Evolutionary conservation across 1,284 basidiomycete genomes (phyloP), one percentile per base, ranked within the genome.

Genomic region (Pseudozyma tsukubaensis): DNA sequence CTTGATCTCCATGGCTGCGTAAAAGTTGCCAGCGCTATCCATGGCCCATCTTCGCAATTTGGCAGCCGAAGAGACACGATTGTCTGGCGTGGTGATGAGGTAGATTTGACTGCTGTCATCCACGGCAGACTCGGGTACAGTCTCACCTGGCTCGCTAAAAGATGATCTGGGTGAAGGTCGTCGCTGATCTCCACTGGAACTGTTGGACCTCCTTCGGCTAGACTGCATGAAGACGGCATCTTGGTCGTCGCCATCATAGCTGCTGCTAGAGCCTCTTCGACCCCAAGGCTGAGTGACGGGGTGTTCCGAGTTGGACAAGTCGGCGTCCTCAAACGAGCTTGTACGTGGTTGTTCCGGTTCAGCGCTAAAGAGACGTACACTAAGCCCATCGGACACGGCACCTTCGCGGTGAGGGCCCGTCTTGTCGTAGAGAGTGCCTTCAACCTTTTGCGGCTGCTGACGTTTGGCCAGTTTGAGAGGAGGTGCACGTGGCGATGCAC

Each of bases 1-100:
- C 60, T 82, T 83, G 72, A 83, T 81, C 59, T 83, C 82, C 82
- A 83, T 83, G 32, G 82, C 82, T 4, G 82, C 82, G 47, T 81
- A 83, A 57, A 83, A 83, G 59, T 74, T 61, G 29, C 82, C 82
- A 3, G 60, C 50, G 29, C 74, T 65, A 52, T 83, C 82, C 82
- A 83, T 83, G 8, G 82, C 82, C 82, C 82, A 83, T 21, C 82
- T 55, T 3, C 82, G 59, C 48, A 82, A 59, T 61, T 83, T 83
- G 35, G 82, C 82, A 0, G 82, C 81, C 1, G 79, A 81, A 8
- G 81, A 82, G 14, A 83, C 82, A 35, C 82, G 81, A 39, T 83
- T 83, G 67, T 83, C 82, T 0, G 82, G 82, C 21, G 82, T 83
- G 13, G 82, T 83, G 63, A 83, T 83, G 16, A 83, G 78, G 58